Evolutionary conservation across 768 basidiomycete species (phyloP), one percentile per base, ranked within the genome.

Genomic region (Asterophora parasitica): DNA sequence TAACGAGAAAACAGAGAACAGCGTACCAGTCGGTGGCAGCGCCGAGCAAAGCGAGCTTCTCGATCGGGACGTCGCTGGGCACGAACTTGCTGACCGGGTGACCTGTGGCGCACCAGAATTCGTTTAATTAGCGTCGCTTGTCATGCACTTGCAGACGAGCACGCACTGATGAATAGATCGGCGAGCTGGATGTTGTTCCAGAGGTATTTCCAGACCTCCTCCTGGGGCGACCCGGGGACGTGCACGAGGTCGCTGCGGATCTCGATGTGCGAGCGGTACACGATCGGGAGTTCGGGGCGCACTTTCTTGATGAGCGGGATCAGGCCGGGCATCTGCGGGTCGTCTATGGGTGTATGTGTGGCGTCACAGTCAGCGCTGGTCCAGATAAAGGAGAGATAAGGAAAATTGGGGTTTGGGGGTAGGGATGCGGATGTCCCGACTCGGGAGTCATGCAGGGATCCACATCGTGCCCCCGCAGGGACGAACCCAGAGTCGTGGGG

Each of bases 51-150:
- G 81, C 68, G 42, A 92, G 67, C 56, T 81, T 90, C 61, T 83
- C 75, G 9, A 71, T 68, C 10, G 84, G 84, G 4, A 95, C 92
- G 58, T 86, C 85, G 54, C 79, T 81, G 3, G 94, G 94, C 9
- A 96, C 92, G 58, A 97, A 97, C 65, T 89, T 91, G 74, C 78
- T 87, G 58, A 97, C 92, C 13, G 94, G 93, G 63, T 96, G 93
- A 63, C 76, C 80, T 78, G 40, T 28, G 50, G 30, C 27, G 38
- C 36, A 51, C 19, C 32, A 34, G 8, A 36, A 11, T 15, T 2
- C 32, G 3, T 23, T 23, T 23, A 3, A 23, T 23, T 3, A 23
- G 23, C 23, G 23, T 6, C 23, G 6, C 23, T n/a, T n/a, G n/a
- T n/a, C n/a, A n/a, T n/a, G n/a, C n/a, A n/a, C n/a, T n/a, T n/a